Evolutionary conservation across 345 rosid genomes (phyloP), one percentile per base, ranked within the genome.

Genomic region (Cardamine occulta): DNA sequence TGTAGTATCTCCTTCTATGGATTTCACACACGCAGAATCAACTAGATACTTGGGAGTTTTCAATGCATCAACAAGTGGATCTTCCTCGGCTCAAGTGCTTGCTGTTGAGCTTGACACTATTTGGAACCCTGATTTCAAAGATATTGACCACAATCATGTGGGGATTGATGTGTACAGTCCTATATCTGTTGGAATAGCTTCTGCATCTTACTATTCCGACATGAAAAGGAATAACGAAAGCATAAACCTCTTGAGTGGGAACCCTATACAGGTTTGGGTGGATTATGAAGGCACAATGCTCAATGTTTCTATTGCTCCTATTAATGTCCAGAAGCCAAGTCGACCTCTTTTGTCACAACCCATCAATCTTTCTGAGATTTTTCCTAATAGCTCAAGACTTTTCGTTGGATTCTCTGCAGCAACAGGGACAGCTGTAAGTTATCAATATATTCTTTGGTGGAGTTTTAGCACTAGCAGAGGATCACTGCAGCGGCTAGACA

Each of bases 381-480:
- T 91, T 67, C 53, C 74, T 3, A 78, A 84, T 23, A 29, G 72
- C 6, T 65, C 80, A 44, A 65, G 49, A 64, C 52, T 77, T 12
- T 85, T 80, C 49, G 83, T 86, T 17, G 97, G 96, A 11, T 85
- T 91, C 81, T 85, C 90, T n/a, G 84, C 90, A n/a, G 14, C 91
- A 4, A 87, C 90, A 5, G 86, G 91, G 8, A 51, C 77, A 2
- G 15, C 74, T 1, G 6, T 60, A 37, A 76, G 84, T 32, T 55
- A 68, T 39, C 93, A 89, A 0, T 86, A 84, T 47, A 73, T 89
- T 24, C 84, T 86, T 18, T 85, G 91, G 51, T 90, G 97, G 92
- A 91, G 91, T 77, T 91, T 83, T 71, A 83, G 64, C 48, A 75
- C 53, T 55, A 82, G 64, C 39, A 85, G 88, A 28, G 76, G 63